Evolutionary conservation across 305 asterid genomes (phyloP), one percentile per base, ranked within the genome.

Genomic region (Stenogyne calaminthoides): DNA sequence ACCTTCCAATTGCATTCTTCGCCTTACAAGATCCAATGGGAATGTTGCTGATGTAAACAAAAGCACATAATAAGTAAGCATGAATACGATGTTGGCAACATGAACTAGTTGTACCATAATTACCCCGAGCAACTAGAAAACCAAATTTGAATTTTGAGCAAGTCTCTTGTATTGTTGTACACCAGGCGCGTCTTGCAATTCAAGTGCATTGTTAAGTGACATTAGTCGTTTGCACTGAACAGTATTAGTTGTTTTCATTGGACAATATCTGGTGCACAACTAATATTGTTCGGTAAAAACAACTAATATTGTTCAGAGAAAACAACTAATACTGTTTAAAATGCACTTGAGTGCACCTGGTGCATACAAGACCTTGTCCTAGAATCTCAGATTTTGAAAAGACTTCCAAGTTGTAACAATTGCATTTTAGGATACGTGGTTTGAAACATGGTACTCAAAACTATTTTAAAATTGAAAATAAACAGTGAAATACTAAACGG

Each of bases 1-100:
- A 77, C 99, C 98, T 78, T 95, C 99, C 80, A 95, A 77, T 71
- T 95, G 99, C 94, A 86, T 92, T 83, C 99, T 89, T 80, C 99
- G 87, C 72, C 99, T 90, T 83, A 95, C 96, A 10, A 95, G 98
- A 82, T 95, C 99, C 86, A 95, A 78, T 0, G 99, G 99, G 62
- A 95, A 95, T 65, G 99, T 95, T 49, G 85, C 99, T 95, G 86
- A 54, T 18, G 14, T 8, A 7, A 18, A 18, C 29, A 54, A 8
- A 18, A 18, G 10, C 29, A 19, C 59, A 2, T 54, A 6, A 40
- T 15, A 29, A 18, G 16, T 2, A 34, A 11, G 1, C 51, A 4
- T 44, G 16, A 44, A 44, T 3, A 11, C 1, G 12, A 4, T 12
- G 52, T 12, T 44, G 52, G 52, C 52, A 44, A 44, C 52, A 44